These are phyloP conservation scores for Zygosaccharomyces gambellarensis DNA, from an alignment of 805 yeast species.

Conservation along the genomic window DNA sequence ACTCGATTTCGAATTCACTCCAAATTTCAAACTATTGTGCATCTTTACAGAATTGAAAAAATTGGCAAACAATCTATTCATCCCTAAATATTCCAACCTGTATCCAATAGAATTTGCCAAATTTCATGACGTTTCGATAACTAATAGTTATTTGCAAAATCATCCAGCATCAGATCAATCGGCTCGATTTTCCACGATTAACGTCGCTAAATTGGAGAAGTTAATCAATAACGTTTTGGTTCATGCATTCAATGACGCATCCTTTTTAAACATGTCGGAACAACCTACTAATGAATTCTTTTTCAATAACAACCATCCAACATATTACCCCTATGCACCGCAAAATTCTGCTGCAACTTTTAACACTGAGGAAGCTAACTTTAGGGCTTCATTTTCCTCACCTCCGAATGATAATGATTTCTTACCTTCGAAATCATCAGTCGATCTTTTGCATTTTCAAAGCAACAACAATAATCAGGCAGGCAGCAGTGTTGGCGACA, in stretches of 20 bases:
- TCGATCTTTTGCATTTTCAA: conserved; percentile 8
- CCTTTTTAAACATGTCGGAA: conserved; percentile 31
- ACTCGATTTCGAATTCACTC: conserved; percentile 32
- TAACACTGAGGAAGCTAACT: background rate
- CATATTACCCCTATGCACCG: conserved; percentile 11
- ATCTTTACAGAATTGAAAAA: conserved; percentile 31
- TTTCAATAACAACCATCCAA: conserved; percentile 15
- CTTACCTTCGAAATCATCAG: conserved; percentile 12
- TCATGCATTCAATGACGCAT: conserved; percentile 32
- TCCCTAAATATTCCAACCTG: conserved; percentile 22
- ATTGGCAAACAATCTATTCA: conserved; percentile 24
- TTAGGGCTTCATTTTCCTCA: background rate
- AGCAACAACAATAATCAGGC: background rate
- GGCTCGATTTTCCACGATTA: conserved; percentile 12
- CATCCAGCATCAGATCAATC: conserved; percentile 1
- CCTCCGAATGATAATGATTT: background rate
- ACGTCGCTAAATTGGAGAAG: conserved; percentile 26
- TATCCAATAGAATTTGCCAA: conserved; percentile 24
- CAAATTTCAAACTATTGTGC: conserved; percentile 32
- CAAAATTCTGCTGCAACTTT: background rate
- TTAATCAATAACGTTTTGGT: conserved; percentile 30
- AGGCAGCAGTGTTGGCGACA: background rate
- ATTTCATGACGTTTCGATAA: conserved; percentile 15
- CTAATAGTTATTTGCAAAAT: conserved; percentile 9
- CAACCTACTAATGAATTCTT: conserved; percentile 25